Base-by-base conservation (phyloP, 2,329 filamentous ascomycete genomes). In the Trichoderma atrobrunneum region DNA sequence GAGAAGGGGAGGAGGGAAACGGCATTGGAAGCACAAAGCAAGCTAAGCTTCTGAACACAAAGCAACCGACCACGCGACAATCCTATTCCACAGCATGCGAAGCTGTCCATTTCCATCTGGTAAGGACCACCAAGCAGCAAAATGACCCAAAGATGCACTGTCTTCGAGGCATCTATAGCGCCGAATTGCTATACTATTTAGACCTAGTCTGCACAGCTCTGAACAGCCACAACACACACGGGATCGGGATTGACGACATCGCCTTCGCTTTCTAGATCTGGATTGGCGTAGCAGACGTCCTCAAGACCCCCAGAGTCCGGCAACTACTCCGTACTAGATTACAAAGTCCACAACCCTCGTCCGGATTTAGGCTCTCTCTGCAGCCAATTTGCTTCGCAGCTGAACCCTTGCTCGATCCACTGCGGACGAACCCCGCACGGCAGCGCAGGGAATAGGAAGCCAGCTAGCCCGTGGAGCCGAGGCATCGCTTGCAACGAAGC, bases 391-490 rank as follows among this genome's bases (percentile, higher is more conserved):
- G 18, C 39, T 60, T 32, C 26, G 26, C 62, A 51, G 39, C 62
- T 34, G 26, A 28, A 51, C 62, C 66, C 66, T 48, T 32, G 56
- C 36, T n/a, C 28, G 56, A 62, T 62, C 67, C 67, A 70, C 67
- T 21, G 39, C 39, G 66, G 57, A 69, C 57, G 66, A 69, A 69
- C 67, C 67, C 67, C 67, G 56, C 66, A 69, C 65, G 65, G 48
- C 48, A 61, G 56, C 34, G 34, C 34, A 36, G 48, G 26, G 24
- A 28, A 68, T 69, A 43, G 66, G 39, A 57, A 39, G 57, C 36
- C 18, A 28, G 36, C 28, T 26, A 60, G 65, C 63, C 26, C 48
- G 51, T 26, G n/a, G 67, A 61, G 67, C 67, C 67, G 67, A 70
- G 67, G 67, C 67, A 70, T 70, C 57, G 34, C 66, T n/a, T 60